phyloP scores from a whole-genome alignment of 1,284 basidiomycete species.

The Leccinum huronense region DNA sequence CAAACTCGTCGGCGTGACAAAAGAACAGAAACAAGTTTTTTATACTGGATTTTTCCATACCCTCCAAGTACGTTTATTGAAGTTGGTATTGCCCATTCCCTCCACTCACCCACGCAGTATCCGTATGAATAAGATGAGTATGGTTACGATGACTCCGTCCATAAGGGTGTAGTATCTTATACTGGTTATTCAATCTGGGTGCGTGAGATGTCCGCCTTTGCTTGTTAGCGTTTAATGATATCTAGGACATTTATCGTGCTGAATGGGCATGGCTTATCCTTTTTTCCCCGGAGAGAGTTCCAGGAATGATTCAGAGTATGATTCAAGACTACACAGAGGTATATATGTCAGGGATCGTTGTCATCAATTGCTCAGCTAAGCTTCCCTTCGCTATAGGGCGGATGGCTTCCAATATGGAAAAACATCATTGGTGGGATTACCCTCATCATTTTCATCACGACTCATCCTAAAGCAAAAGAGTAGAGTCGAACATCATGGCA shows the following conservation, averaged over 20 bases:
- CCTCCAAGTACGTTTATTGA: slow-evolving; percentile 47
- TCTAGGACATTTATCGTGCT: slow-evolving; percentile 74
- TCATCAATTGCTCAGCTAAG: slow-evolving; percentile 1
- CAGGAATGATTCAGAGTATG: slow-evolving; percentile 78
- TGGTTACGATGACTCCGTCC: slow-evolving; percentile 65
- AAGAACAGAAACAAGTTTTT: slow-evolving; percentile 56
- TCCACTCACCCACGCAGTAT: slow-evolving; percentile 48
- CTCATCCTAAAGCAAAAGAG: slow-evolving; percentile 3
- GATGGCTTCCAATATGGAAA: slow-evolving; percentile 91
- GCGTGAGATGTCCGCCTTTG: slow-evolving; percentile 14
- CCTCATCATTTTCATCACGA: neutral
- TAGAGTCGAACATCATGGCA: slow-evolving; percentile 74
- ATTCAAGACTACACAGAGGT: slow-evolving; percentile 74
- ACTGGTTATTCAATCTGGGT: slow-evolving; percentile 86
- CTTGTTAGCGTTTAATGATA: neutral
- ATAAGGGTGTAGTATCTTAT: slow-evolving; percentile 61
- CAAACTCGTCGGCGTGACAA: slow-evolving; percentile 53
- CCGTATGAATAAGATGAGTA: slow-evolving; percentile 77
- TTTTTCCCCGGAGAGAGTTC: slow-evolving; percentile 71
- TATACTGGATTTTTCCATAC: slow-evolving; percentile 71
- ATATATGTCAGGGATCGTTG: neutral
- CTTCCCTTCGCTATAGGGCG: slow-evolving; percentile 47
- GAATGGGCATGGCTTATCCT: slow-evolving; percentile 79
- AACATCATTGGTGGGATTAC: slow-evolving; percentile 65
- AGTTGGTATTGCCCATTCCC: neutral